Base-by-base conservation (phyloP, 2,329 filamentous ascomycete species). In the Scortechinia acanthostroma region DNA sequence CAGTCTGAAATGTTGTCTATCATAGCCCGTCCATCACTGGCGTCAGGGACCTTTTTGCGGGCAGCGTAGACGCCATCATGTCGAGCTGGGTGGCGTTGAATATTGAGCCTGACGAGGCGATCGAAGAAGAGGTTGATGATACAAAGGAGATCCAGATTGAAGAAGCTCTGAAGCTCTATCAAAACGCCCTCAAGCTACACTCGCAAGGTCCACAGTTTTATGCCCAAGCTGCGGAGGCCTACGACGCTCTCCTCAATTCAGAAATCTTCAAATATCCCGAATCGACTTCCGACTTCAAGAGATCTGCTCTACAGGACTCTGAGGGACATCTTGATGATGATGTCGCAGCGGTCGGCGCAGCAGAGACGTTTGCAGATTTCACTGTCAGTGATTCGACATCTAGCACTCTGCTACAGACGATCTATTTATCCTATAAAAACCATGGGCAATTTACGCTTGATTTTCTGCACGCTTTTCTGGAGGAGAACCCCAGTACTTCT, bases 391-490 rank as follows among this genome's bases (percentile, higher is more conserved):
- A 94, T 51, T 83, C 80, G 21, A 80, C 82, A 2, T 88, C 84
- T 15, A 93, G 86, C 57, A 91, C 85, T 43, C 69, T 97, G 6
- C 84, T 88, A 0, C 91, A 96, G 57, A 90, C 94, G 10, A 74
- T 97, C 17, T 96, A 95, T 56, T 76, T 98, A 4, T 87, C 91
- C 1, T 89, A 94, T 70, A 98, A 97, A 63, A 98, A 97, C 55
- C 83, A 91, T 64, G 93, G 90, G 35, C 88, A 97, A 57, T 96
- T 95, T 58, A 71, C 85, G 47, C 71, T 98, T n/a, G 91, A 98
- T 59, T 40, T 17, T 21, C 6, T 22, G 6, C 20, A 43, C 10
- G 10, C 17, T 13, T 21, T 14, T 21, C n/a, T 16, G 21, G 5
- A 35, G 45, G 20, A 21, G 10, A 15, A 25, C n/a, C 14, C 15